Conservation (phyloP, 176 grass and related monocot genomes). For the Typha latifolia region DNA sequence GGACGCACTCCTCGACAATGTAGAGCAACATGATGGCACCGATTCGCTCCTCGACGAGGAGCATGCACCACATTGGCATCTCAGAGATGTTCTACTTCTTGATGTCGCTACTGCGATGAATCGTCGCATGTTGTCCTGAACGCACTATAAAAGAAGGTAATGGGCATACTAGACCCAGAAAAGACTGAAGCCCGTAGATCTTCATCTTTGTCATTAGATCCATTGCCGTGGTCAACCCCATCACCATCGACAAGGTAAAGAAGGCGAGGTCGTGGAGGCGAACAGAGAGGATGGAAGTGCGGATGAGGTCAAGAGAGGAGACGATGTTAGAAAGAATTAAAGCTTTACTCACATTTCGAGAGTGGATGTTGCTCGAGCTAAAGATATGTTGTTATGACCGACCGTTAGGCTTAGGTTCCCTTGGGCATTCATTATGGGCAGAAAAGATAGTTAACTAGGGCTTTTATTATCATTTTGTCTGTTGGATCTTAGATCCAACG, state of each 20-base stretch:
- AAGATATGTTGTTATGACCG: no score
- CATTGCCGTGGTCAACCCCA: background rate
- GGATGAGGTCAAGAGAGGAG: no score
- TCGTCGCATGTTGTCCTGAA: conserved; percentile 58
- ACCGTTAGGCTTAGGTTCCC: no score
- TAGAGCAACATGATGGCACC: conserved; percentile 35
- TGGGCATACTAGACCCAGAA: conserved; percentile 36
- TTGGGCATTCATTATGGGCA: no score
- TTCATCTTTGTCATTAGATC: conserved; percentile 9
- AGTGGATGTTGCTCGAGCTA: no score
- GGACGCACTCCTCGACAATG: conserved; percentile 50
- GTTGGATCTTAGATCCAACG: no score
- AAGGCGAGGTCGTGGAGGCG: no score
- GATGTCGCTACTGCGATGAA: conserved; percentile 25
- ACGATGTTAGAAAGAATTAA: no score
- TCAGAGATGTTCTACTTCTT: background rate
- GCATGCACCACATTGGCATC: conserved; percentile 31
- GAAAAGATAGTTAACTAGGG: no score
- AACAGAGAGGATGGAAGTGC: no score
- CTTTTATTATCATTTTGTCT: no score
- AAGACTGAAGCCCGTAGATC: conserved; percentile 52
- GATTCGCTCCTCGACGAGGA: conserved; percentile 49
- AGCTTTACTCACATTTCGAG: no score
- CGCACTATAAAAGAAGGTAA: conserved; percentile 32
- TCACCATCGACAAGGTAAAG: conserved; percentile 13